Evolutionary conservation across 164 flowering plant genomes (phyloP).

Genomic region (Platanus orientalis): DNA sequence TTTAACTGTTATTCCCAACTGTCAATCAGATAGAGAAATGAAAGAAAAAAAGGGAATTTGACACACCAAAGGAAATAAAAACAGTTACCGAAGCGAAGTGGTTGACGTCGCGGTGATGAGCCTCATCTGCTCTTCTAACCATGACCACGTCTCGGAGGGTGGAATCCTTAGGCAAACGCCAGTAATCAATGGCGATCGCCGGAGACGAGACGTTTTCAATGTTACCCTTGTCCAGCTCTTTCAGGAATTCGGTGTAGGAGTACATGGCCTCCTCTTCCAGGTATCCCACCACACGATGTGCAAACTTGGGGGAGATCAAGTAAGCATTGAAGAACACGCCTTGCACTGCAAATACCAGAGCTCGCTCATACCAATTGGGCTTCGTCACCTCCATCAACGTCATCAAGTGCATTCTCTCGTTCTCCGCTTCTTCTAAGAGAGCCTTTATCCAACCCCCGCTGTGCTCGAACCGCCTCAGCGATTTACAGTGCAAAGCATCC

Average conservation of each 20-base stretch:
- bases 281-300: conserved; percentile 71
- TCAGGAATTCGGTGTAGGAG: conserved; percentile 40
- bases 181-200: conserved; percentile 74
- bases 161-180: conserved; percentile 49
- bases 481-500: conserved; percentile 68
- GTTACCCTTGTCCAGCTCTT: conserved; percentile 45
- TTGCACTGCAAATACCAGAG: conserved; percentile 57
- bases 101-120: too few relatives aligned
- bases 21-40: too few relatives aligned
- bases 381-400: conserved; percentile 22
- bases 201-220: conserved; percentile 71
- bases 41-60: too few relatives aligned
- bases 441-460: conserved; percentile 83
- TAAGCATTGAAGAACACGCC: conserved; percentile 79
- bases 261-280: conserved; percentile 75
- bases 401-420: conserved; percentile 81
- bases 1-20: too few relatives aligned
- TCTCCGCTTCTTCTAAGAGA: conserved; percentile 71
- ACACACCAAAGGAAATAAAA: too few relatives aligned
- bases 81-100: too few relatives aligned
- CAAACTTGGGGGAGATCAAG: conserved; percentile 53
- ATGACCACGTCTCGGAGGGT: conserved; percentile 61
- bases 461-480: conserved; percentile 62
- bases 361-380: conserved; percentile 73
- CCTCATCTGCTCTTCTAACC: conserved; percentile 22